Base-by-base conservation (phyloP, 208 protist species). In the Leishmania martiniquensis region DNA sequence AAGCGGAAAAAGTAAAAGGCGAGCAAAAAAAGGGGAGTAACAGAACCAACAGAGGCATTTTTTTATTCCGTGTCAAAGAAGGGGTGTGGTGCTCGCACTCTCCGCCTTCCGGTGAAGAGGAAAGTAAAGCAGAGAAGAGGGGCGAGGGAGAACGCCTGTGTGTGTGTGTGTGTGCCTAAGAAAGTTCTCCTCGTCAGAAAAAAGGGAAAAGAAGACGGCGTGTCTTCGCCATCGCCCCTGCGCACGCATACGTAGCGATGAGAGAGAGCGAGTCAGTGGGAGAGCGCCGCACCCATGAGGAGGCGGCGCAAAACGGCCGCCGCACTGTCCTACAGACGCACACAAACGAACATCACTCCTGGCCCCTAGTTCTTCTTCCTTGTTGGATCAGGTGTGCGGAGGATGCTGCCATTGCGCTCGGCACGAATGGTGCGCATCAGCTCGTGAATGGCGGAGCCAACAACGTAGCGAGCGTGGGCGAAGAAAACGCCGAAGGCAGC, bases 401-500 rank as follows among this genome's bases (percentile, higher is more conserved):
- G 39, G 1, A 62, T 0, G 57, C 45, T 20, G 57, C 42, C 59
- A 52, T 69, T 79, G 32, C 76, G 78, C 39, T 90, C 82, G 1
- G 75, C 44, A 13, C 76, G 77, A 29, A 83, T 77, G 7, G 69
- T 80, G 63, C 76, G 71, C 57, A 88, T 70, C 15, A 95, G 71
- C 69, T 92, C 88, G 51, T 85, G 76, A 22, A 93, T 62, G 2
- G 88, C 89, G 15, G 66, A 68, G 9, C 76, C 37, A 4, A 89
- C 83, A 13, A 92, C 85, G 62, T 89, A 87, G 47, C 74, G 81
- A 42, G 87, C 72, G 60, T 94, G 92, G 4, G 87, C 71, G 20
- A 86, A 72, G 59, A 90, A 94, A 42, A 96, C 85, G 34, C 90
- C 78, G 54, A 91, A 88, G 15, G 87, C 85, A 0, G 93, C 84